Evolutionary conservation across 495 filamentous ascomycete genomes (phyloP), one percentile per base, ranked within the genome.

Genomic region (Parachaetomium inaequale): DNA sequence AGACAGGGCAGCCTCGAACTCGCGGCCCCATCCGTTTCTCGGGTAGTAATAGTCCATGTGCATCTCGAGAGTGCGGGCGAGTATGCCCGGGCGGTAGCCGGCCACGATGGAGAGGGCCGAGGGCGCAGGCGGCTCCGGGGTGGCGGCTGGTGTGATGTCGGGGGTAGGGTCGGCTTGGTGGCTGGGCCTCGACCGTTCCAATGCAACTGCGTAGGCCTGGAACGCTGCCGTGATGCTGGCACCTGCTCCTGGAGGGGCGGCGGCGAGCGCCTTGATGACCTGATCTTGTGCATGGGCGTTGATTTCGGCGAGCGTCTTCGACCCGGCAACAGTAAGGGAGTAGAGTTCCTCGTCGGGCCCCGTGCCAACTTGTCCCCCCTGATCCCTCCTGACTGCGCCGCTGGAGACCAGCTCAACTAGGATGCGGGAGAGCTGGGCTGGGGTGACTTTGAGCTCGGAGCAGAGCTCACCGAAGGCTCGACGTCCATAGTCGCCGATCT

Each of bases 61-160:
- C 70, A 75, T 74, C 51, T 71, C 66, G 1, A 76, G 56, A 5
- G 62, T 58, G 31, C 66, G 63, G 46, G 59, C 68, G 14, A 75
- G 64, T 10, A 76, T 66, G n/a, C 66, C 68, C 15, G 70, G 73
- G 8, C 59, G 63, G 62, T 76, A 76, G 36, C 74, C 74, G 0
- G 62, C 25, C 42, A 61, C 36, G 50, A 73, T 70, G 45, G 40
- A 51, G 43, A 69, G 32, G 21, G 29, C 38, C 2, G 54, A 45
- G 5, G 34, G 46, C 49, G 15, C n/a, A 3, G 40, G n/a, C 3
- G 29, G 42, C 32, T 40, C 38, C 26, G 56, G n/a, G 25, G 45
- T 62, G 17, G 45, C 14, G 11, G 58, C 23, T 14, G 38, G 50
- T 17, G 60, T 58, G 3, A 8, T 31, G 29, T 14, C 58, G 36